phyloP scores from a whole-genome alignment of 768 basidiomycete genomes.

The Amanita subjunquillea region DNA sequence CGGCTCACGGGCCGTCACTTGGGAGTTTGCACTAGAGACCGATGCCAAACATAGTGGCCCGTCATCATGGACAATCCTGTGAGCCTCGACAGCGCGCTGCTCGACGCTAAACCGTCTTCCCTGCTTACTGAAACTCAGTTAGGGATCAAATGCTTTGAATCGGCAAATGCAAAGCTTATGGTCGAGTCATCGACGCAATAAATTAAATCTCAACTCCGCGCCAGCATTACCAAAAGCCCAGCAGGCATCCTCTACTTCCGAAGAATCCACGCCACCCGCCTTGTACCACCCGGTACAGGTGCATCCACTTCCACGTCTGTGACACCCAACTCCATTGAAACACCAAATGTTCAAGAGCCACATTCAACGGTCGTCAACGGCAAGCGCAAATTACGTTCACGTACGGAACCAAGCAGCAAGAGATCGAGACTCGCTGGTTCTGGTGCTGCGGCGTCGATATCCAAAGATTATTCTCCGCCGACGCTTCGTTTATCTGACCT shows the following conservation, averaged over 20 bases:
- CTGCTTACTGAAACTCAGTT: conserved; percentile 34
- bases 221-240: conserved; percentile 13
- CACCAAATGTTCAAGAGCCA: conserved; percentile 3
- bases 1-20: too few relatives aligned
- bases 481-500: conserved; percentile 70
- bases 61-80: conserved; percentile 16
- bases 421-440: conserved; percentile 32
- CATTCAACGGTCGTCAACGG: conserved; percentile 13
- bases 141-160: conserved; percentile 71
- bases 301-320: conserved; percentile 7
- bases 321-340: conserved; percentile 7
- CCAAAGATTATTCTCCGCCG: conserved; percentile 68
- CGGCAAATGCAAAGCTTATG: conserved; percentile 73
- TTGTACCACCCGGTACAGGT: conserved; percentile 6
- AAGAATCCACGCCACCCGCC: conserved; percentile 9
- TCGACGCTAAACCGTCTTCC: neutral
- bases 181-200: conserved; percentile 56
- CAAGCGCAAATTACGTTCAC: conserved; percentile 58
- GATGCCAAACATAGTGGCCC: neutral
- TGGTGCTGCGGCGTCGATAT: conserved; percentile 16
- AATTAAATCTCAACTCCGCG: conserved; percentile 53
- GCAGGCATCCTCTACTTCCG: conserved; percentile 5
- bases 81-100: conserved; percentile 8
- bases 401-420: conserved; percentile 49
- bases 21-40: neutral